Percentiles rank a stretch among this genome's conserved stretches.
Evolutionary conservation across 352 stramenopile genomes (phyloP).

Genomic region (Chrysophaeum taylorii): DNA sequence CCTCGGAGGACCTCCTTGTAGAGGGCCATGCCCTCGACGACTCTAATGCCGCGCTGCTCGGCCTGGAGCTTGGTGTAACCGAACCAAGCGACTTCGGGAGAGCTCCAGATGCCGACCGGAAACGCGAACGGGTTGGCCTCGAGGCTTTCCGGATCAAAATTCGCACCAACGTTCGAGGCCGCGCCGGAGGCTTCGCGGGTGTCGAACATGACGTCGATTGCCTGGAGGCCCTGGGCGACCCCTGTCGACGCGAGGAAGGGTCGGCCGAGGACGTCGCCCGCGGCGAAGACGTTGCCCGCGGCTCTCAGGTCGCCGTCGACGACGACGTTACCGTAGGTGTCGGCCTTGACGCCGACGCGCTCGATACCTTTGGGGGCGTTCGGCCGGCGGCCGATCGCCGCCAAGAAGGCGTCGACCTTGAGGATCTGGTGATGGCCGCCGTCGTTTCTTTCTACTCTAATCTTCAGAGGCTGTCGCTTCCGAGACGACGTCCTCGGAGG

Average conservation of each 20-base stretch:
- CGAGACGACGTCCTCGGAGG: no score
- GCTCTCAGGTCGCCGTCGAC: slow-evolving; percentile 37
- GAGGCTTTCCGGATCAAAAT: slow-evolving; percentile 42
- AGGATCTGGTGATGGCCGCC: no score
- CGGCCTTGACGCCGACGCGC: slow-evolving; percentile 37
- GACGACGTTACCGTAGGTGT: slow-evolving; percentile 43
- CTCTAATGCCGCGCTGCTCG: slow-evolving; percentile 37
- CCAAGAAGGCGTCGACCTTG: slow-evolving; percentile 43
- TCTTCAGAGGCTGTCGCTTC: no score
- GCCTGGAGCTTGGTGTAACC: slow-evolving; percentile 39
- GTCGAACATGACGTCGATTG: slow-evolving; percentile 38
- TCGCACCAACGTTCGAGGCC: slow-evolving; percentile 29
- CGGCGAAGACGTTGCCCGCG: slow-evolving; percentile 38
- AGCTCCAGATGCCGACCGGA: slow-evolving; percentile 43
- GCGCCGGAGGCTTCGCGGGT: background rate
- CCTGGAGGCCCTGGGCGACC: slow-evolving; percentile 38
- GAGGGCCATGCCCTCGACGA: slow-evolving; percentile 41
- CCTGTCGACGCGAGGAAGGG: slow-evolving; percentile 47
- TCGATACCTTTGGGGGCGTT: slow-evolving; percentile 39
- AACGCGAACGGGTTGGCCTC: slow-evolving; percentile 49
- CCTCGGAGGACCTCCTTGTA: slow-evolving; percentile 47
- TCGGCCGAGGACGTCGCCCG: slow-evolving; percentile 44
- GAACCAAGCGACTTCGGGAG: slow-evolving; percentile 44
- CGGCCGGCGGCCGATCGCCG: slow-evolving; percentile 42
- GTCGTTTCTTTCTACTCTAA: no score